Conservation (phyloP, 2,329 filamentous ascomycete genomes). For the Ophiocordyceps camponoti-saundersi region DNA sequence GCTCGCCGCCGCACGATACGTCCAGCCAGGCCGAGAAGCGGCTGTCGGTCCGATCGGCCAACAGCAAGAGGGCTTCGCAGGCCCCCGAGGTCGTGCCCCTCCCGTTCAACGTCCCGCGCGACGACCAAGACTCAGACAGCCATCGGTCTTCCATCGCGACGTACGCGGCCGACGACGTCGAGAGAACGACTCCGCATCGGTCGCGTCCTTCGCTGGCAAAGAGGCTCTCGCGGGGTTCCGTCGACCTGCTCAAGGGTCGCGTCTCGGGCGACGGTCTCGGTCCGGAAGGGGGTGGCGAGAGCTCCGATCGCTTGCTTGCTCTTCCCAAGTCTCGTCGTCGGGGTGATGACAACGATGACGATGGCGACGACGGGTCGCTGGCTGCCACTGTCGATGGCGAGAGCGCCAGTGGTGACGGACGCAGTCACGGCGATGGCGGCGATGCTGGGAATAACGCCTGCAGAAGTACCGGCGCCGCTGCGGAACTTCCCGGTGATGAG, state of each 20-base stretch:
- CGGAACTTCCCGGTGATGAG: conserved; percentile 14
- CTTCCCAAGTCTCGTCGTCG: conserved; percentile 12
- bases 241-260: conserved; percentile 21
- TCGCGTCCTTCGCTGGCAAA: conserved; percentile 23
- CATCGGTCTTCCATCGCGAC: conserved; percentile 53
- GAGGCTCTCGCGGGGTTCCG: conserved; percentile 30
- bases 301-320: conserved; percentile 27
- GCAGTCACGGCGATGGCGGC: no score
- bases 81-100: conserved; percentile 39
- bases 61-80: conserved; percentile 4
- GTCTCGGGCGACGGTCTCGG: conserved; percentile 3
- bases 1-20: conserved; percentile 11
- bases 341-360: conserved; percentile 26
- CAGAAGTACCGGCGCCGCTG: conserved; percentile 21
- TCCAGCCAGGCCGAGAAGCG: conserved; percentile 12
- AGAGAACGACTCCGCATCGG: conserved; percentile 10
- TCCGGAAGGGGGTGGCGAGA: conserved; percentile 16
- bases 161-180: conserved; percentile 46
- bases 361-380: conserved; percentile 32
- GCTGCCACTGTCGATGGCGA: conserved; percentile 40
- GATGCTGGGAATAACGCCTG: conserved; percentile 16
- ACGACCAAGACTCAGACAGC: conserved; percentile 22
- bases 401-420: conserved; percentile 18
- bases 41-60: conserved; percentile 7
- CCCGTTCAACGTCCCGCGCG: conserved; percentile 43